Conservation (phyloP, 768 basidiomycete genomes). For the Mycena belliarum region DNA sequence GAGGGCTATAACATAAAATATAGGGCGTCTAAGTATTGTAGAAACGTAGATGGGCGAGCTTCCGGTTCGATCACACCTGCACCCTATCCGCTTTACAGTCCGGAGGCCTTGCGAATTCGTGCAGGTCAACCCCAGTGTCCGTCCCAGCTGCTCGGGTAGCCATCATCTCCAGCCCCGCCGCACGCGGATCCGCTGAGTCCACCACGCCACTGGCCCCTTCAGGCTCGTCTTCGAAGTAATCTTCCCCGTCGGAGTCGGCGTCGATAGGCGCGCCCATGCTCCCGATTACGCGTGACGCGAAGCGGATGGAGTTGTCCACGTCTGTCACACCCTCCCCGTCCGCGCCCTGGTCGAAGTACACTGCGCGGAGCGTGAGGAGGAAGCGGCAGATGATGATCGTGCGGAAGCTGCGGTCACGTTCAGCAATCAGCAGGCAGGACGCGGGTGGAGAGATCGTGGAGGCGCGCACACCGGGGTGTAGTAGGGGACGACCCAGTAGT, state of each 20-base stretch:
- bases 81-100: too few species aligned
- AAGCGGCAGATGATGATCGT: constrained; percentile 37
- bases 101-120: too few species aligned
- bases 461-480: constrained; percentile 34
- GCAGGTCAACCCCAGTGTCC: too few species aligned
- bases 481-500: constrained; percentile 37
- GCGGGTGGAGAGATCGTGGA: background rate
- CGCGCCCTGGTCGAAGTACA: constrained; percentile 26
- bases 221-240: constrained; percentile 19
- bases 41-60: too few species aligned
- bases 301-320: constrained; percentile 2
- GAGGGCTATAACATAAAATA: too few species aligned
- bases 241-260: constrained; percentile 17
- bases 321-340: background rate
- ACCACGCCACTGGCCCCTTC: too few species aligned
- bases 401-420: constrained; percentile 25
- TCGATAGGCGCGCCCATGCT: constrained; percentile 30
- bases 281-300: constrained; percentile 29
- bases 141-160: too few species aligned
- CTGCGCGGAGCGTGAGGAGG: constrained; percentile 29
- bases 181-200: constrained; percentile 28
- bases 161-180: constrained; percentile 20
- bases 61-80: too few species aligned
- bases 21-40: too few species aligned
- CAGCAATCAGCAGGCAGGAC: too few species aligned